Evolutionary conservation across 2,329 filamentous ascomycete species (phyloP).

Genomic region (Parascedosporium putredinis): DNA sequence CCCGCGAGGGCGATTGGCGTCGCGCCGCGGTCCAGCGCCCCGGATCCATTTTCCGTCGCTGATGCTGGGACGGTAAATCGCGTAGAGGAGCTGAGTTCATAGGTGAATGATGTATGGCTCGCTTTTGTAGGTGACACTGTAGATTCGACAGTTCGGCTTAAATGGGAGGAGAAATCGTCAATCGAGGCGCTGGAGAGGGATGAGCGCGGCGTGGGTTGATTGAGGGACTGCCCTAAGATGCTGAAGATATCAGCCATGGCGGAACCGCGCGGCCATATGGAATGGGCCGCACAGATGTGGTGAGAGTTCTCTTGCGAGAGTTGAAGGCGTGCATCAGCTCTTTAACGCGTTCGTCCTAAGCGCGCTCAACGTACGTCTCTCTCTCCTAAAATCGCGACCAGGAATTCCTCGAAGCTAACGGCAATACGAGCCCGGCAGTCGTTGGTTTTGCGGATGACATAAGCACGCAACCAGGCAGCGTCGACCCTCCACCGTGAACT

Average conservation of each 20-base stretch:
- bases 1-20: conserved; percentile 8
- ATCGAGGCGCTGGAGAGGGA: conserved; percentile 17
- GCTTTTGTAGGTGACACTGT: conserved; percentile 37
- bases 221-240: conserved; percentile 1
- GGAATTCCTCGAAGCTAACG: too few species aligned
- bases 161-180: conserved; percentile 35
- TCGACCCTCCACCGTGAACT: too few species aligned
- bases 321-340: too few species aligned
- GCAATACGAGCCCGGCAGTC: too few species aligned
- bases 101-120: conserved; percentile 35
- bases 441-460: too few species aligned
- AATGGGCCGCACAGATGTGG: not conserved
- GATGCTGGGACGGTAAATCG: conserved; percentile 30
- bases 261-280: not conserved
- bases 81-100: conserved; percentile 34
- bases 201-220: not conserved
- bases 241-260: conserved; percentile 6
- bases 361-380: too few species aligned
- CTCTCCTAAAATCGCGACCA: too few species aligned
- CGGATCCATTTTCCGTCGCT: conserved; percentile 26
- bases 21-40: conserved; percentile 17
- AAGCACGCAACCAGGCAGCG: too few species aligned
- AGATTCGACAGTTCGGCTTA: conserved; percentile 28
- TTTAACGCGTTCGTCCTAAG: not conserved
- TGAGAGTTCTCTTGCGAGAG: too few species aligned